Percentiles rank a stretch among this genome's conserved stretches.
Conservation (phyloP, 176 grass and related monocot genomes). For the Miscanthus lutarioriparius region DNA sequence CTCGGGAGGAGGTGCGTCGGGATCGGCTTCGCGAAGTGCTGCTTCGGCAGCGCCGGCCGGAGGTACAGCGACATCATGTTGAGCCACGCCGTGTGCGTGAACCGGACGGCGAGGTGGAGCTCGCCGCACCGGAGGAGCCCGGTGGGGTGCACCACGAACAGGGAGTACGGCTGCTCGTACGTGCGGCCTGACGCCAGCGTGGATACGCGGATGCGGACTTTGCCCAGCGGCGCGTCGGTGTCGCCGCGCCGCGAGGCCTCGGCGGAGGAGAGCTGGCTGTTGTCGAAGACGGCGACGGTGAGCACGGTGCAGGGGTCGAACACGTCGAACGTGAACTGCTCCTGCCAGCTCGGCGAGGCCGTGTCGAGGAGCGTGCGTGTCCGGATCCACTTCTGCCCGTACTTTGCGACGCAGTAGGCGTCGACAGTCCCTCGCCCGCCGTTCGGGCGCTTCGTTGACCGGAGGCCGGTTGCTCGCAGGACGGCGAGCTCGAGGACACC, state of each 20-base stretch:
- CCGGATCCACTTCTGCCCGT: constrained; percentile 76
- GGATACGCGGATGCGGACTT: constrained; percentile 42
- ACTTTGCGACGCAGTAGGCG: constrained; percentile 77
- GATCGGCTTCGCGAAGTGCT: constrained; percentile 37
- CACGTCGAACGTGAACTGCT: constrained; percentile 52
- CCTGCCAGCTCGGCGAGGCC: constrained; percentile 31
- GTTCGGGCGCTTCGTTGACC: not conserved
- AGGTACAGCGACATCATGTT: constrained; percentile 9
- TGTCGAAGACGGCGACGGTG: constrained; percentile 51
- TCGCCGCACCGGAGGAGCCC: constrained; percentile 35
- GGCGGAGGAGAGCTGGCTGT: constrained; percentile 10
- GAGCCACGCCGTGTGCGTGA: constrained; percentile 34
- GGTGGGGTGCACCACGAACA: not conserved
- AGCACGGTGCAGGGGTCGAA: constrained; percentile 52
- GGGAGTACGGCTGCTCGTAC: constrained; percentile 16
- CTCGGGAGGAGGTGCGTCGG: not conserved
- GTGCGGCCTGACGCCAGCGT: constrained; percentile 23
- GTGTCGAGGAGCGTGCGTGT: constrained; percentile 36
- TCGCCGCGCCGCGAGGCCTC: not conserved
- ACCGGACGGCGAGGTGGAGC: constrained; percentile 44
- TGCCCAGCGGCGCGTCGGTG: constrained; percentile 3
- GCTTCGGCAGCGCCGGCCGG: constrained; percentile 14
- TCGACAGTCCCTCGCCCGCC: not conserved
- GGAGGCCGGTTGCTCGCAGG: not conserved
- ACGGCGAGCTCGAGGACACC: constrained; percentile 20